Percentiles rank a stretch among this genome's conserved stretches.
These are phyloP conservation scores for Croton setiger DNA, from an alignment of 441 rosid genomes.

Conservation along the genomic window DNA sequence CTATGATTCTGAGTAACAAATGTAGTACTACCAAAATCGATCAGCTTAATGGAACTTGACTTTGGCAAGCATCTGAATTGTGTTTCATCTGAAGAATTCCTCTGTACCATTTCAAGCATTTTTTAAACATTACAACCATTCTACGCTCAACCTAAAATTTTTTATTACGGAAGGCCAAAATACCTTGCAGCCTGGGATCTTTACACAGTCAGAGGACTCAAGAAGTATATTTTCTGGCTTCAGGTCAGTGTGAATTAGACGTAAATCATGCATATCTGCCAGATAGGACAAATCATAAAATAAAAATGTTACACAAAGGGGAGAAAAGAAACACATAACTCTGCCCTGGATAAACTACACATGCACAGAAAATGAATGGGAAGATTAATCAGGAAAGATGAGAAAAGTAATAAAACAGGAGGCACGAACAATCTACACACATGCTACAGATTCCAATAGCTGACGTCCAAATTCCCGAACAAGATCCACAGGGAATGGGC, in stretches of 20 bases:
- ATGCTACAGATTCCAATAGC: slow-evolving; percentile 97
- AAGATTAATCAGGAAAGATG: slow-evolving; percentile 24
- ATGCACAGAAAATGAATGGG: slow-evolving; percentile 27
- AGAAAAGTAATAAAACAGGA: slow-evolving; percentile 23
- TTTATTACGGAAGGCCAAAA: slow-evolving; percentile 25
- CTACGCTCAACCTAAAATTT: slow-evolving; percentile 33
- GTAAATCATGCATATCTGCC: slow-evolving; percentile 85
- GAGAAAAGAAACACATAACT: slow-evolving; percentile 3
- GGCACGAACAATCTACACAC: slow-evolving; percentile 71
- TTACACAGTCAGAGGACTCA: slow-evolving; percentile 67
- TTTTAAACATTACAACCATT: slow-evolving; percentile 26
- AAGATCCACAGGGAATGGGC: slow-evolving; percentile 88
- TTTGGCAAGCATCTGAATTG: slow-evolving; percentile 81
- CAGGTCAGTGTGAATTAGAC: slow-evolving; percentile 81
- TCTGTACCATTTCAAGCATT: slow-evolving; percentile 59
- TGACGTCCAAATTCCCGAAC: slow-evolving; percentile 92
- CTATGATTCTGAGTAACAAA: slow-evolving; percentile 71
- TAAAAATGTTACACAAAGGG: slow-evolving; percentile 23
- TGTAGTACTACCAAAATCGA: slow-evolving; percentile 90
- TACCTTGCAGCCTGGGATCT: slow-evolving; percentile 74
- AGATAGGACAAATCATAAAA: slow-evolving; percentile 28
- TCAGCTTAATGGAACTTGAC: slow-evolving; percentile 92
- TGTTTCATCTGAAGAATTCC: slow-evolving; percentile 55
- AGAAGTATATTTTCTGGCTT: slow-evolving; percentile 93
- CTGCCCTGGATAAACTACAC: slow-evolving; percentile 25